Conservation (phyloP, 2,329 filamentous ascomycete genomes). For the Fusarium longipes region DNA sequence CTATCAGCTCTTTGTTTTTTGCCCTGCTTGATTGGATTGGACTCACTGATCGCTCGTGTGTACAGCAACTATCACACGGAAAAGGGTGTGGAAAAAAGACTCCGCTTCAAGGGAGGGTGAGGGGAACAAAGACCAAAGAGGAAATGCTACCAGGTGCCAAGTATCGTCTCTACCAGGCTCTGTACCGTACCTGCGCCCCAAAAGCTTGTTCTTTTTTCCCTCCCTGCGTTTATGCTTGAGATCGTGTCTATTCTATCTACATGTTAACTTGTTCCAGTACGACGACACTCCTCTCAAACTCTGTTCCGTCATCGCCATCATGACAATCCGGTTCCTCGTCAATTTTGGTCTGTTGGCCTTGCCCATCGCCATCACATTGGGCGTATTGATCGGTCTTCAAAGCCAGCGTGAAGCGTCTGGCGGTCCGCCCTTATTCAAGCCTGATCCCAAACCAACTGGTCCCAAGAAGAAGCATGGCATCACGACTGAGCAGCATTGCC, state of each 20-base stretch:
- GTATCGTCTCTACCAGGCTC: neutral
- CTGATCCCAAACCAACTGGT: slow-evolving; percentile 32
- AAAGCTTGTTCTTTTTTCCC: slow-evolving; percentile 20
- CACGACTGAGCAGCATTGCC: slow-evolving; percentile 37
- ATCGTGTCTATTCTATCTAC: neutral
- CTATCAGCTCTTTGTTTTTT: slow-evolving; percentile 21
- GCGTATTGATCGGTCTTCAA: slow-evolving; percentile 62
- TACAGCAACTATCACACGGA: too few relatives aligned
- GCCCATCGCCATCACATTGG: slow-evolving; percentile 62
- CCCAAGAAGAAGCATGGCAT: slow-evolving; percentile 40
- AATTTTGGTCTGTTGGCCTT: slow-evolving; percentile 62
- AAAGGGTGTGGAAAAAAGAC: neutral
- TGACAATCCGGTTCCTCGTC: slow-evolving; percentile 58
- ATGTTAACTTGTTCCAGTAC: neutral
- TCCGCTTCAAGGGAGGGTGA: slow-evolving; percentile 19
- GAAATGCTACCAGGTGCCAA: slow-evolving; percentile 23
- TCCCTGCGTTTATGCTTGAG: neutral
- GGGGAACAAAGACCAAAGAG: neutral
- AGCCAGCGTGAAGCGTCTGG: slow-evolving; percentile 56
- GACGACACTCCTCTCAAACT: neutral
- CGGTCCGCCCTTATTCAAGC: slow-evolving; percentile 57
- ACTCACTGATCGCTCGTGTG: neutral
- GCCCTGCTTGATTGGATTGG: slow-evolving; percentile 19
- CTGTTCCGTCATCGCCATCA: slow-evolving; percentile 37
- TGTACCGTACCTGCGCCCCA: neutral